Conservation (phyloP, 1,284 basidiomycete species). For the Cryptococcus sp. region DNA sequence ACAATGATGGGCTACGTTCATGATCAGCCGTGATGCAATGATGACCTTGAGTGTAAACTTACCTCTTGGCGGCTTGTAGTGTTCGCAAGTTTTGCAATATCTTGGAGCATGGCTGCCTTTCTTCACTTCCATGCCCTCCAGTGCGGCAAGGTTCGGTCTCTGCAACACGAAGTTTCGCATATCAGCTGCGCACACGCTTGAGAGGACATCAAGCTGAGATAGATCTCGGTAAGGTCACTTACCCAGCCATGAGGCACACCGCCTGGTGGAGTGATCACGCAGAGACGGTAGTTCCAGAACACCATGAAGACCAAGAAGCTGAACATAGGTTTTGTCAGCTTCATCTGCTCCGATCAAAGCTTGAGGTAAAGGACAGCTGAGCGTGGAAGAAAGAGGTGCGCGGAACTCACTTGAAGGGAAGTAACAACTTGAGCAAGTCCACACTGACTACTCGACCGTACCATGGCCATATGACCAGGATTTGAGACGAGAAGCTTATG, state of each 20-base stretch:
- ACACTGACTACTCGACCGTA: slow-evolving; percentile 70
- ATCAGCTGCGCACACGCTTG: background rate
- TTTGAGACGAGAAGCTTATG: slow-evolving; percentile 82
- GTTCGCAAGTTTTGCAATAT: slow-evolving; percentile 72
- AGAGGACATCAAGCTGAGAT: background rate
- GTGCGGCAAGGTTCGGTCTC: slow-evolving; percentile 70
- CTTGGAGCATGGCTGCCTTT: slow-evolving; percentile 74
- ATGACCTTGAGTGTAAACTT: slow-evolving; percentile 47
- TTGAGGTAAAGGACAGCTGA: slow-evolving; percentile 3
- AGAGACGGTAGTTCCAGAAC: slow-evolving; percentile 83
- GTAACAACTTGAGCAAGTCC: slow-evolving; percentile 69
- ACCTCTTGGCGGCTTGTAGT: slow-evolving; percentile 56
- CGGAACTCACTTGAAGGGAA: slow-evolving; percentile 80
- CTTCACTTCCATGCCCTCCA: slow-evolving; percentile 81
- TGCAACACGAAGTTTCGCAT: slow-evolving; percentile 41
- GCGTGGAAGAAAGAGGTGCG: background rate
- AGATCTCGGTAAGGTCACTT: slow-evolving; percentile 32
- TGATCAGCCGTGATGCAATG: background rate
- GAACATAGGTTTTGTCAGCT: background rate
- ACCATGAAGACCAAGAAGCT: slow-evolving; percentile 75
- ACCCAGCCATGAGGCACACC: slow-evolving; percentile 80
- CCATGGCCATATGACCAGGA: slow-evolving; percentile 91
- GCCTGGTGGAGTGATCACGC: slow-evolving; percentile 78
- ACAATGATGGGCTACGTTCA: slow-evolving; percentile 77
- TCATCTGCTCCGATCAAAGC: slow-evolving; percentile 2